Evolutionary conservation across 495 filamentous ascomycete species (phyloP).

Genomic region (Penicillium paxilli): DNA sequence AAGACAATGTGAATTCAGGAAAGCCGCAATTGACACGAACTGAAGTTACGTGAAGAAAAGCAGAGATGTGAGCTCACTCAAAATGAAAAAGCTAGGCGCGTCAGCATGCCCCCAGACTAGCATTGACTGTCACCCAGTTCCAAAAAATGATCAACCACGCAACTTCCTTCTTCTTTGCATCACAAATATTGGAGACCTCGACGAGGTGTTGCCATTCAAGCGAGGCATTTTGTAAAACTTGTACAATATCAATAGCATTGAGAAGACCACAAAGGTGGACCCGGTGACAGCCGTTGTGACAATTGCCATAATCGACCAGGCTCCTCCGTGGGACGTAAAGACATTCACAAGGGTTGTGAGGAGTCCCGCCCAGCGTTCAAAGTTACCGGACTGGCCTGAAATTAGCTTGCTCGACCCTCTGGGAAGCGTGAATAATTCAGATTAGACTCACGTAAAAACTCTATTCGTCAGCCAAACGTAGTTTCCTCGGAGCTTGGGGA

Average conservation of each 20-base stretch:
- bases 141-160: no score
- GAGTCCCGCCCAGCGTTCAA: constrained; percentile 15
- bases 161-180: no score
- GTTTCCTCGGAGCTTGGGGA: constrained; percentile 5
- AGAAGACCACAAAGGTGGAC: background rate
- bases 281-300: constrained; percentile 12
- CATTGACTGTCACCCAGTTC: no score
- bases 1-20: no score
- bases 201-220: no score
- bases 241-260: constrained; percentile 2
- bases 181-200: no score
- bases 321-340: constrained; percentile 7
- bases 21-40: no score
- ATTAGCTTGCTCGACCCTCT: background rate
- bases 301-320: constrained; percentile 18
- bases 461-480: constrained; percentile 7
- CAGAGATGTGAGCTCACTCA: no score
- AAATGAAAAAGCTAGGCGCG: no score
- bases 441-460: constrained; percentile 7
- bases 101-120: no score
- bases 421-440: constrained; percentile 13
- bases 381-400: constrained; percentile 7
- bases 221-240: constrained; percentile 4
- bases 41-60: no score
- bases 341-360: constrained; percentile 19